A percentile compares a stretch with the other conserved stretches of the same genome.
Evolutionary conservation across 768 basidiomycete species (phyloP).

Genomic region (Boletus subcaerulescens): DNA sequence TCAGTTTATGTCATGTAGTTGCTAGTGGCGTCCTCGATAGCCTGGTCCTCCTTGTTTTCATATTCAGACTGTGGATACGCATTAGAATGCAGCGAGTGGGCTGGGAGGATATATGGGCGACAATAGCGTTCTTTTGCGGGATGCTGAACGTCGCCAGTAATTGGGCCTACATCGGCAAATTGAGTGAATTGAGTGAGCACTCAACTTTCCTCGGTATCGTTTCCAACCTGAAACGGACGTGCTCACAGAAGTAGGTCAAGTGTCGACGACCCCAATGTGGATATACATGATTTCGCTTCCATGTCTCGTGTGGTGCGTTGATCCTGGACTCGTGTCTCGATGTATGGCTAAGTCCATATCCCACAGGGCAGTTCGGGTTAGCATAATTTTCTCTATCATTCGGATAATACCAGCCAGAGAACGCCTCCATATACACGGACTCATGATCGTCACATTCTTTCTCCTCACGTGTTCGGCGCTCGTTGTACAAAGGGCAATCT

Average conservation of each 20-base stretch:
- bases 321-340: background rate
- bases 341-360: background rate
- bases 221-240: background rate
- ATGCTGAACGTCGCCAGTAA: background rate
- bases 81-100: constrained; percentile 18
- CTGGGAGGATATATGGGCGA: constrained; percentile 22
- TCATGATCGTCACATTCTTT: constrained; percentile 9
- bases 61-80: constrained; percentile 23
- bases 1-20: background rate
- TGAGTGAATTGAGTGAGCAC: constrained; percentile 10
- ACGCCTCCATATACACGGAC: constrained; percentile 6
- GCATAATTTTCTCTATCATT: constrained; percentile 18
- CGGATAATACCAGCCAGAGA: constrained; percentile 14
- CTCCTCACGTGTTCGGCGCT: constrained; percentile 2
- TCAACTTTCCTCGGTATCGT: background rate
- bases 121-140: constrained; percentile 14
- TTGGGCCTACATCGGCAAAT: constrained; percentile 8
- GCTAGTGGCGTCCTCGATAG: constrained; percentile 2
- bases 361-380: constrained; percentile 21
- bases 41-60: constrained; percentile 6
- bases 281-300: constrained; percentile 11
- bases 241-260: background rate
- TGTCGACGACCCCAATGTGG: constrained; percentile 9
- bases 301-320: constrained; percentile 16
- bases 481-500: constrained; percentile 2